Evolutionary conservation across 495 filamentous ascomycete genomes (phyloP), one percentile per base, ranked within the genome.

Genomic region (Penicillium daleae): DNA sequence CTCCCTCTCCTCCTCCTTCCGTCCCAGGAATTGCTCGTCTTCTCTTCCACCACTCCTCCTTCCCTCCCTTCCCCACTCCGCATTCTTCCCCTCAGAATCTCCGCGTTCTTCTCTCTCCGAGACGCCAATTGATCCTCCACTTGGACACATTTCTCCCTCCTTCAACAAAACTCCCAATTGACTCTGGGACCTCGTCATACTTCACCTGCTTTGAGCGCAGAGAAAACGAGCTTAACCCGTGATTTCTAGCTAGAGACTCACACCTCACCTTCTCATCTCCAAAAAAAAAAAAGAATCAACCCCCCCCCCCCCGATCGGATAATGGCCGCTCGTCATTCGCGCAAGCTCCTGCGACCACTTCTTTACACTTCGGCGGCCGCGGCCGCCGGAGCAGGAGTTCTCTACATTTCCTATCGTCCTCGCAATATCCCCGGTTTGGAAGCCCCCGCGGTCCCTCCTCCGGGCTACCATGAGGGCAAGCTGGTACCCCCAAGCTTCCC

Each of bases 391-490:
- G 86, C 83, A 17, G 88, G 86, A 52, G 79, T 86, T 42, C 81
- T 96, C 54, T 92, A 93, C 71, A 86, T 90, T 62, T 81, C 87
- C 44, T 93, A 95, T 73, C 89, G 92, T 50, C 93, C 93, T 10
- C 86, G 90, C 63, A 91, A 94, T 72, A 92, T 96, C 50, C 92
- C 92, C 40, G 93, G 93, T 54, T 87, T 85, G 60, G 90, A 95
- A 67, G 87, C 87, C 29, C 87, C 91, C 1, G 87, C 85, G 13
- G 92, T 95, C 17, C 90, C 91, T 22, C 92, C 92, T 21, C 92
- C 92, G 6, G 89, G 90, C 49, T 93, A 91, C 71, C 87, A 86
- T 65, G 90, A 88, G 60, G 92, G 93, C 60, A 86, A 87, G 37
- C 90, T 94, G 66, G 84, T 85, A 17, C 90, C 93, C 6, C 92